Percentiles rank a stretch among this genome's conserved stretches.
Conservation (phyloP, 768 basidiomycete species). For the Boletus insuetus region DNA sequence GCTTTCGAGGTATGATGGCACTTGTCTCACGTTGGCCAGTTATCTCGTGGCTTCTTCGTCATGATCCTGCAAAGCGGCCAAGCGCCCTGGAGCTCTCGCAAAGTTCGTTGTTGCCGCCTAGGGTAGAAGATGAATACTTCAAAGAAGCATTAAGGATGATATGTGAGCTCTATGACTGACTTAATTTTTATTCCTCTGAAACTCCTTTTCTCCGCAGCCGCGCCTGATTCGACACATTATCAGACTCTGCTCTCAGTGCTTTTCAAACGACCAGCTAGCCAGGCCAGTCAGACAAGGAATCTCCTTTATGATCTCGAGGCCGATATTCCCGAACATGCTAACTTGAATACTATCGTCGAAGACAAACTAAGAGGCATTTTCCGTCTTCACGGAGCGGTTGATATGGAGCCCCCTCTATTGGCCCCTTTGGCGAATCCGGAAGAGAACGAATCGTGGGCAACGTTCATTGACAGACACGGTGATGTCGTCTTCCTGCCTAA, state of each 20-base stretch:
- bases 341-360: conserved; percentile 71
- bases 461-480: conserved; percentile 78
- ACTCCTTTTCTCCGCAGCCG: conserved; percentile 41
- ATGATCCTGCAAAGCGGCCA: conserved; percentile 76
- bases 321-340: conserved; percentile 65
- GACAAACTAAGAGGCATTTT: conserved; percentile 78
- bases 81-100: conserved; percentile 81
- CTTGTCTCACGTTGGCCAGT: conserved; percentile 41
- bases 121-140: conserved; percentile 84
- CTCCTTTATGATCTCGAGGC: conserved; percentile 74
- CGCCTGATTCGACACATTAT: conserved; percentile 79
- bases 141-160: conserved; percentile 75
- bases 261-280: conserved; percentile 69
- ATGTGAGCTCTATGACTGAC: conserved; percentile 41
- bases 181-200: neutral
- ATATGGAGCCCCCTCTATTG: conserved; percentile 82
- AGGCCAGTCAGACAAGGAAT: conserved; percentile 57
- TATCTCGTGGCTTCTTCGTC: conserved; percentile 77
- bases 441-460: conserved; percentile 63
- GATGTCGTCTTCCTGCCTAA: conserved; percentile 73
- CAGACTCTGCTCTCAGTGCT: conserved; percentile 74
- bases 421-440: conserved; percentile 65
- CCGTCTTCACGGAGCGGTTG: conserved; percentile 85
- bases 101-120: conserved; percentile 70
- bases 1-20: neutral